Base-by-base conservation (phyloP, 169 alveolate species). In the Besnoitia besnoiti region DNA sequence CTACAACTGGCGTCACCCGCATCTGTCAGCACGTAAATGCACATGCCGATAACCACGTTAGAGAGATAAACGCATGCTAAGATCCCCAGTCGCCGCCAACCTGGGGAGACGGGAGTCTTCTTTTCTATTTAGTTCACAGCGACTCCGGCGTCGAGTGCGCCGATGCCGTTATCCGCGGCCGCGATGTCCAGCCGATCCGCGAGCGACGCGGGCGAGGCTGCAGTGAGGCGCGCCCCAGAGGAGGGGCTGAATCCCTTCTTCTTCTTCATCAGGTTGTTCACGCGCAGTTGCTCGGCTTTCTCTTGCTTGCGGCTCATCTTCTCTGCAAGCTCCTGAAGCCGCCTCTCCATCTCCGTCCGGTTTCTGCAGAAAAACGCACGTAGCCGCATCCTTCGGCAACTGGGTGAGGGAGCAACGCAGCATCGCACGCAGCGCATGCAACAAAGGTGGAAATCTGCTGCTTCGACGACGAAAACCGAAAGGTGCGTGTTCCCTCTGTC, bases 241-340 rank as follows among this genome's bases (percentile, higher is more conserved):
- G 80, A 67, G 24, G 80, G 80, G n/a, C 80, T 67, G 14, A 24
- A 7, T 0, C 30, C 44, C 80, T 67, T 67, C 44, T 67, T 67
- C 42, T n/a, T 8, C 80, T 67, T 67, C 46, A 67, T 30, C 80
- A 67, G n/a, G 24, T 19, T 50, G 10, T 50, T 35, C 10, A 30
- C 42, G 21, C 80, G 80, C 2, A 67, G 80, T 42, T 67, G 80
- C 42, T 67, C 80, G 47, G 80, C 80, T 42, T 67, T 67, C n/a
- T 67, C 80, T 67, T 67, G 80, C 42, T 67, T 67, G 39, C n/a
- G 80, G n/a, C 24, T 30, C 39, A 67, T 67, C 42, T 67, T 67
- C 80, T 67, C 80, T 16, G 80, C 80, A 37, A 67, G 10, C 46
- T 67, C 80, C 80, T 67, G 80, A 21, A 67, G 44, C 4, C 80